Conservation (phyloP, 1,284 basidiomycete genomes). For the Cutaneotrichosporon arboriforme region DNA sequence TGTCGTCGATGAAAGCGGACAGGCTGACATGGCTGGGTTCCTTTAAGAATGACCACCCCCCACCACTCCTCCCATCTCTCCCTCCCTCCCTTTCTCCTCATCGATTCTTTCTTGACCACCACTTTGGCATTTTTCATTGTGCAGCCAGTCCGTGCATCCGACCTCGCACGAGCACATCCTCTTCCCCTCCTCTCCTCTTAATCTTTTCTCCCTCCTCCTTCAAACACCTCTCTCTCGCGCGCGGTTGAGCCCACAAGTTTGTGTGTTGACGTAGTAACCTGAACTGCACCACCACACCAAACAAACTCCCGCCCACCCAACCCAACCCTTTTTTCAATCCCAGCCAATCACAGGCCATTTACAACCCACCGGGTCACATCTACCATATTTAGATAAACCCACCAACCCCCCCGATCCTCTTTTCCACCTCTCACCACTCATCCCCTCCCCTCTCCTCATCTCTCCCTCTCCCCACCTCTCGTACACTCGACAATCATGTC, state of each 20-base stretch:
- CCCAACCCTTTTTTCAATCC: slow-evolving; percentile 2
- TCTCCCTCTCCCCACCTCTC: slow-evolving; percentile 8
- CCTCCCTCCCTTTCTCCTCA: not conserved
- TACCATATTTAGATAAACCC: slow-evolving; percentile 20
- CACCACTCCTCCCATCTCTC: not conserved
- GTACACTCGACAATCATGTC: slow-evolving; percentile 27
- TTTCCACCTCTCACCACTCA: slow-evolving; percentile 7
- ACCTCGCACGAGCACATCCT: slow-evolving; percentile 2
- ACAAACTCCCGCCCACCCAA: not conserved
- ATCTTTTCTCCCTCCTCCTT: not conserved
- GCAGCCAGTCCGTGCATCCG: slow-evolving; percentile 2
- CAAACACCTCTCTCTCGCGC: no score
- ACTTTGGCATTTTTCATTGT: not conserved
- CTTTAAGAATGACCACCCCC: no score
- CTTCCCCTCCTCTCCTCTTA: not conserved
- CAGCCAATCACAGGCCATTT: slow-evolving; percentile 13
- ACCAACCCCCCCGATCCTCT: slow-evolving; percentile 1
- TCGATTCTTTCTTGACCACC: no score
- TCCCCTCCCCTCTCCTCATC: slow-evolving; percentile 11
- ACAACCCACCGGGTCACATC: not conserved
- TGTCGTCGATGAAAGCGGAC: no score
- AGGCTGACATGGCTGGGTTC: no score
- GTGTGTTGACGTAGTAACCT: slow-evolving; percentile 2
- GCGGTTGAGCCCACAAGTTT: not conserved
- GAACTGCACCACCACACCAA: not conserved